A percentile compares a stretch with the other conserved stretches of the same genome.
Conservation (phyloP, 257 asterid genomes). For the Solanum chilense region DNA sequence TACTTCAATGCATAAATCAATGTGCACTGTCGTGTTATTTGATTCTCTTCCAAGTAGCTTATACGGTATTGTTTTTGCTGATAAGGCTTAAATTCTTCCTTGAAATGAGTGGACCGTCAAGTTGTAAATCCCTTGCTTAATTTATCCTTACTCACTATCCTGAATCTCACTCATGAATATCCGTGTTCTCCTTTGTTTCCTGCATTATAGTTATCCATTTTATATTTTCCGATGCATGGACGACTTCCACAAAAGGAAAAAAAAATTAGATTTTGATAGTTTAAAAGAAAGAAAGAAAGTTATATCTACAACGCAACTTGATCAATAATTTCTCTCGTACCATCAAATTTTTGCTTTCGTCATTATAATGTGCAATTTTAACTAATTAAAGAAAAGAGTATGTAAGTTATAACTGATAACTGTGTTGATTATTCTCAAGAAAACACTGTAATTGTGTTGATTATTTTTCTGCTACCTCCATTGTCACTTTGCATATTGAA, state of each 20-base stretch:
- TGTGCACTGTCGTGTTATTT: not conserved
- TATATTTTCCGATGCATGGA: not conserved
- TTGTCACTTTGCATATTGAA: conserved; percentile 3
- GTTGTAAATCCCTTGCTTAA: not conserved
- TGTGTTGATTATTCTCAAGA: not conserved
- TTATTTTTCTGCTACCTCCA: not conserved
- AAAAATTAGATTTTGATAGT: not conserved
- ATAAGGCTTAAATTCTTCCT: not conserved
- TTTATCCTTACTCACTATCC: not conserved
- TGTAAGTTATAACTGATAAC: not conserved
- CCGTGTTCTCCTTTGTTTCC: not conserved
- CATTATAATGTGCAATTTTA: not conserved
- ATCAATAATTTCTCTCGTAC: not conserved
- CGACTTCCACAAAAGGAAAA: not conserved
- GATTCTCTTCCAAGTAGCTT: not conserved
- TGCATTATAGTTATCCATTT: not conserved
- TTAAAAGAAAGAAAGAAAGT: not conserved
- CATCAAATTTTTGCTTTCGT: not conserved
- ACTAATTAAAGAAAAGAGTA: not conserved
- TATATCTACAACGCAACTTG: not conserved
- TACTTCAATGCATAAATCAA: not conserved
- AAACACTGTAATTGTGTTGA: not conserved
- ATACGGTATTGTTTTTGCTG: not conserved
- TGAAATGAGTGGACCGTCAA: not conserved
- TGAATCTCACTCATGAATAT: not conserved